A percentile compares a stretch with the other conserved stretches of the same genome.
These are phyloP conservation scores for Mortierella sp. DNA, from an alignment of 371 early-diverging fungal genomes.

Conservation along the genomic window DNA sequence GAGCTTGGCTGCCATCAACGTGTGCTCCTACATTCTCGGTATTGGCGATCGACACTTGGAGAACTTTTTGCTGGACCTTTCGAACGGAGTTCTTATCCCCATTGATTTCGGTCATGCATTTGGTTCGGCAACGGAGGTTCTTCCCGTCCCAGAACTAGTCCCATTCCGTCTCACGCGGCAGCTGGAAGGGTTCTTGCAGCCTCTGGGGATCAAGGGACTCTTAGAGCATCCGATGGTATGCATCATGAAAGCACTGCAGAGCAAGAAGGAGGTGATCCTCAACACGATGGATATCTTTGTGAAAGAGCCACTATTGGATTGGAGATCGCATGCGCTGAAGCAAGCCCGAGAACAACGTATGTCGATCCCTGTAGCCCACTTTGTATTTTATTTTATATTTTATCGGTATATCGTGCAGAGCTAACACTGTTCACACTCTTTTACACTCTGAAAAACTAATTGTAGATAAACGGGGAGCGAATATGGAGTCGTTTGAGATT, in stretches of 20 bases:
- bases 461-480: conserved; percentile 49
- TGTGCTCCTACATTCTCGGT: conserved; percentile 97
- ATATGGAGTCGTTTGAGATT: conserved; percentile 51
- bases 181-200: conserved; percentile 81
- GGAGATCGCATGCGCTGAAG: conserved; percentile 78
- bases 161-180: conserved; percentile 99
- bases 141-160: conserved; percentile 93
- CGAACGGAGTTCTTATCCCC: conserved; percentile 92
- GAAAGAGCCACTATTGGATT: conserved; percentile 95
- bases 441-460: neutral
- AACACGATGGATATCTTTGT: conserved; percentile 95
- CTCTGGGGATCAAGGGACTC: conserved; percentile 81
- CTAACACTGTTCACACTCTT: neutral
- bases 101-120: conserved; percentile 99
- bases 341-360: conserved; percentile 69
- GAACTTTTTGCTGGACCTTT: conserved; percentile 93
- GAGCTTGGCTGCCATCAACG: conserved; percentile 91
- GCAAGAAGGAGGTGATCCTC: conserved; percentile 85
- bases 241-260: conserved; percentile 88
- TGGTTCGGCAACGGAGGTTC: conserved; percentile 86
- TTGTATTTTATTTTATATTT: neutral
- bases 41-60: conserved; percentile 99
- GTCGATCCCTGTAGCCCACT: conserved; percentile 1
- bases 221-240: conserved; percentile 85
- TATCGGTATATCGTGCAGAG: neutral